Percentiles rank a stretch among this genome's conserved stretches.
These are phyloP conservation scores for Pleurotus sapidus DNA, from an alignment of 768 basidiomycete genomes.

Conservation along the genomic window DNA sequence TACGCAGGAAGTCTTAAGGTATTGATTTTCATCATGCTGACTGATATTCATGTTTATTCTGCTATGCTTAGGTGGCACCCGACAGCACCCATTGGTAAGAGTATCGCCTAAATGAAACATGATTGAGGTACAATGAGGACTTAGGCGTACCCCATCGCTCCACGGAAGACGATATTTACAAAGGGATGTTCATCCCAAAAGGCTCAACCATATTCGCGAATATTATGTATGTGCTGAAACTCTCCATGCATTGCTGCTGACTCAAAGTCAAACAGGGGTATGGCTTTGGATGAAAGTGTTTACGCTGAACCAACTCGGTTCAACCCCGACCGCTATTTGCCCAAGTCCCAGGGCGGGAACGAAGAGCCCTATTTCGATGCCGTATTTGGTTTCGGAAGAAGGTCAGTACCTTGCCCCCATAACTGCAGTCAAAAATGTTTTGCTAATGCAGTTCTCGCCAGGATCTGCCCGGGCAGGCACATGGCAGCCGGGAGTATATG, in stretches of 20 bases:
- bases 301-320: constrained; percentile 22
- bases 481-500: constrained; percentile 47
- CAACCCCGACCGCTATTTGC: constrained; percentile 22
- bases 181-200: constrained; percentile 16
- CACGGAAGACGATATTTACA: constrained; percentile 11
- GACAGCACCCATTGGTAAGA: constrained; percentile 16
- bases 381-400: constrained; percentile 29
- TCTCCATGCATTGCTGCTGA: too few relatives aligned
- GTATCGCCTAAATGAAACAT: constrained; percentile 15
- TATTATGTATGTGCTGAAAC: constrained; percentile 9
- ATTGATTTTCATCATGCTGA: neutral
- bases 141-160: constrained; percentile 10
- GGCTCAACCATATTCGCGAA: constrained; percentile 16
- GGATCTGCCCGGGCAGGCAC: constrained; percentile 53
- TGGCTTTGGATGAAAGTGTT: constrained; percentile 19
- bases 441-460: constrained; percentile 12
- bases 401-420: constrained; percentile 14
- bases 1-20: constrained; percentile 16
- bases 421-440: neutral
- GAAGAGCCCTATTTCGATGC: constrained; percentile 21
- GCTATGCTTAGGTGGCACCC: constrained; percentile 14
- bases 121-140: constrained; percentile 15
- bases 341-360: constrained; percentile 15
- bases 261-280: constrained; percentile 15
- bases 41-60: neutral